Base-by-base conservation (phyloP, 306 rosid genomes). In the Pterocarpus macrocarpus region DNA sequence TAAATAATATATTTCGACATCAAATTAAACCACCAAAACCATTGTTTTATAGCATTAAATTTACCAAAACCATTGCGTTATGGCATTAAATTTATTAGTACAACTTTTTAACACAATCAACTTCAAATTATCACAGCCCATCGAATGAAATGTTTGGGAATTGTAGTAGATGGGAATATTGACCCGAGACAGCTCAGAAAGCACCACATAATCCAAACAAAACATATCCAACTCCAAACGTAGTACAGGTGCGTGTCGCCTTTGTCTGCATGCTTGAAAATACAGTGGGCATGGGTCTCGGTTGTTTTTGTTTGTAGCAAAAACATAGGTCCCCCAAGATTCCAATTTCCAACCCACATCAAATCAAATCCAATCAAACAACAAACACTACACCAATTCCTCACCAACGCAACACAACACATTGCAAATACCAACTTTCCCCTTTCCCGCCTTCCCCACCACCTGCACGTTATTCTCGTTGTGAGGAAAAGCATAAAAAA, bases 271-370 rank as follows among this genome's bases (percentile, higher is more conserved):
- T 62, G 38, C 50, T 47, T 5, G 85, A 36, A 35, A 16, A 50
- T 64, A 64, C 69, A 67, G n/a, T 41, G 49, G 43, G 2, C 58
- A 77, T 14, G 81, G 57, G 14, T 14, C 44, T 67, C 59, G 5
- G 67, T 22, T 77, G 3, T 15, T 68, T 53, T 73, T 8, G 43
- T 81, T 65, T 65, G 8, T 83, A 77, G 78, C 58, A 33, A 41
- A 64, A 41, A 58, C 66, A n/a, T 73, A 14, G 72, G 28, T 62
- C 68, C 35, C 53, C 41, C 9, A 8, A 34, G 56, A 77, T 72
- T 69, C 38, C 45, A 50, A 4, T 43, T 43, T 43, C 38, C 68
- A 81, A 64, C 9, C 28, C 62, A 78, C 47, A 14, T 13, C 69
- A 63, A 58, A 8, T 7, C 0, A 9, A 28, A 5, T 2, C 43